Evolutionary conservation across 106 monocot genomes (phyloP), one percentile per base, ranked within the genome.

Genomic region (Amphibolis antarctica): DNA sequence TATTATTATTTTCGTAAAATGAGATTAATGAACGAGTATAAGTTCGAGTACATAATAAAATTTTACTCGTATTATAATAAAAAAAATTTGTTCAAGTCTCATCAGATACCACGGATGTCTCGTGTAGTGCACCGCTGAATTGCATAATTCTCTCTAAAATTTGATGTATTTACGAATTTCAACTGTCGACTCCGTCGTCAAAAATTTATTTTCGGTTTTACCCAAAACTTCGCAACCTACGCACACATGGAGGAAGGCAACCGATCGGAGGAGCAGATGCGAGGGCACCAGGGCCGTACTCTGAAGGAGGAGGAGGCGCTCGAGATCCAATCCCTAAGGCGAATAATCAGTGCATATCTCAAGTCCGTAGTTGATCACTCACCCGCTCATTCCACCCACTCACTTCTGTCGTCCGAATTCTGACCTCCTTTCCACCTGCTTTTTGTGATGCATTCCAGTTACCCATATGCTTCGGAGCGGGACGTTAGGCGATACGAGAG

Each of bases 321-420:
- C 45, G 94, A 89, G 71, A 78, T 96, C 76, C 86, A 86, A 60
- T 96, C 94, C 45, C 89, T 96, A 29, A 86, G 94, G 67, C 79
- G 89, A 30, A 96, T 96, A 69, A 80, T 96, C 73, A 79, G 83
- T 71, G 83, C 94, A 45, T 96, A 89, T 60, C 75, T 86, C 73
- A 89, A 96, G 89, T 86, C 47, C 19, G 64, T 47, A 15, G 23
- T 55, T 28, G 27, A 36, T 49, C 52, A 18, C n/a, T 7, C 0
- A 0, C 12, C 22, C 22, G 13, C 2, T 21, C 59, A 19, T 42
- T 59, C 18, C 18, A 59, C 15, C 28, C 26, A 18, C 17, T 23
- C 0, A 29, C 9, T 30, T 27, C 28, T 54, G 0, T 53, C 29
- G 25, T 5, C 26, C 15, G 5, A 9, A 6, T n/a, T 57, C 9